Evolutionary conservation across 208 protist genomes (phyloP).

Genomic region (Wallacemonas sp.): DNA sequence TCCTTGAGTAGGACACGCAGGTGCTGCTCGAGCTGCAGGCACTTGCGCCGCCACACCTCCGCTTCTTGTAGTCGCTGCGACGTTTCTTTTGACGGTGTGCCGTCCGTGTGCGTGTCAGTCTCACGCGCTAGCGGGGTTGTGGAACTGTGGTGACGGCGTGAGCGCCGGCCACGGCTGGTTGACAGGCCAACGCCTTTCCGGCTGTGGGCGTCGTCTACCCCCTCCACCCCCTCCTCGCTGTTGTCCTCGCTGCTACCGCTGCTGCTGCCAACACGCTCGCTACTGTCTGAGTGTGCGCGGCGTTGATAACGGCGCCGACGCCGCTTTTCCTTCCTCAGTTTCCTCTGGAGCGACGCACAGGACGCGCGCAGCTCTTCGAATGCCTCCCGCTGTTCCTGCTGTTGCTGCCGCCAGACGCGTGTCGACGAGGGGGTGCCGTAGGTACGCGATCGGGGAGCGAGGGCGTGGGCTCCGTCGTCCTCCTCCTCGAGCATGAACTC

Average conservation of each 20-base stretch:
- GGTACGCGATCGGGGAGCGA: slow-evolving; percentile 23
- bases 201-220: background rate
- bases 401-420: slow-evolving; percentile 14
- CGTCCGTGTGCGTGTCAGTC: background rate
- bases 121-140: background rate
- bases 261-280: background rate
- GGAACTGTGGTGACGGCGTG: background rate
- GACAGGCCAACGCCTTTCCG: background rate
- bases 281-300: background rate
- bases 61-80: slow-evolving; percentile 47
- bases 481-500: slow-evolving; percentile 8
- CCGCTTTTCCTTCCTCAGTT: slow-evolving; percentile 28
- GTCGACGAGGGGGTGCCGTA: slow-evolving; percentile 21
- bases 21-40: slow-evolving; percentile 75
- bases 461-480: background rate
- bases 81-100: background rate
- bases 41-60: slow-evolving; percentile 76
- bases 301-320: slow-evolving; percentile 8
- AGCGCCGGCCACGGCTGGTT: background rate
- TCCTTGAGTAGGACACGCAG: slow-evolving; percentile 57
- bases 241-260: slow-evolving; percentile 1
- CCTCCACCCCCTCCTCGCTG: background rate
- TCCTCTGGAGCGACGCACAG: slow-evolving; percentile 49
- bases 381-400: slow-evolving; percentile 29
- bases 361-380: slow-evolving; percentile 41